Percentiles rank a stretch among this genome's conserved stretches.
phyloP scores from a whole-genome alignment of 208 protist species.

The Leptomonas seymouri region DNA sequence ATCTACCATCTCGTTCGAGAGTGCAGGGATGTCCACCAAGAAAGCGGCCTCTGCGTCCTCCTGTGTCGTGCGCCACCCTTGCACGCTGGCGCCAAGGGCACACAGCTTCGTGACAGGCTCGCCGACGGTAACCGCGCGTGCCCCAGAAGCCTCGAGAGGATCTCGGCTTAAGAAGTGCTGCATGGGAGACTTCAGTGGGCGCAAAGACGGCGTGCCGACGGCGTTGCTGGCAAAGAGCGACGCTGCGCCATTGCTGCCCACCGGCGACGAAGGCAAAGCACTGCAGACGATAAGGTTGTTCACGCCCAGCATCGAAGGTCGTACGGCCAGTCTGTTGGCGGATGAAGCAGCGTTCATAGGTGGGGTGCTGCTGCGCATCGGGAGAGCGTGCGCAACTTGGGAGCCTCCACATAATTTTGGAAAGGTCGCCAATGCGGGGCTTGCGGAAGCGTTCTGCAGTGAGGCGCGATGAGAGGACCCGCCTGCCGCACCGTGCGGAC shows the following conservation, averaged over 20 bases:
- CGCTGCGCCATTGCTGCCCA: constrained; percentile 1
- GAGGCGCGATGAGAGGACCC: not conserved
- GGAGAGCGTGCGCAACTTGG: not conserved
- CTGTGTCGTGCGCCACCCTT: constrained; percentile 81
- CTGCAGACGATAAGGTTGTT: constrained; percentile 11
- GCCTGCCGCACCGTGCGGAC: not conserved
- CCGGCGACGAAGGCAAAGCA: constrained; percentile 3
- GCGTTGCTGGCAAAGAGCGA: not conserved
- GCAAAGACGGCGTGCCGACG: constrained; percentile 3
- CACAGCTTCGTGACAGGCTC: constrained; percentile 49
- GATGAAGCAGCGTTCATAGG: not conserved
- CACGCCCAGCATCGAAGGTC: constrained; percentile 9
- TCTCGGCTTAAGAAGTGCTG: constrained; percentile 29
- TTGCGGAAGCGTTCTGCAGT: not conserved
- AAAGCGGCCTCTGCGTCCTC: constrained; percentile 82
- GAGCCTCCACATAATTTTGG: not conserved
- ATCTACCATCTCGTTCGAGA: constrained; percentile 28
- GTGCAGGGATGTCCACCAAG: constrained; percentile 57
- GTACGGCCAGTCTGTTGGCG: not conserved
- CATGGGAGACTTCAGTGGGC: constrained; percentile 22
- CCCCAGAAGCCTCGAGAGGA: constrained; percentile 4
- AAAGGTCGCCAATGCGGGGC: not conserved
- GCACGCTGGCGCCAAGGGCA: constrained; percentile 64
- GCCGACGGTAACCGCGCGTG: constrained; percentile 41
- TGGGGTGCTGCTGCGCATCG: constrained; percentile 13